Evolutionary conservation across 805 yeast species (phyloP).

Genomic region (Schizosaccharomyces japonicus): DNA sequence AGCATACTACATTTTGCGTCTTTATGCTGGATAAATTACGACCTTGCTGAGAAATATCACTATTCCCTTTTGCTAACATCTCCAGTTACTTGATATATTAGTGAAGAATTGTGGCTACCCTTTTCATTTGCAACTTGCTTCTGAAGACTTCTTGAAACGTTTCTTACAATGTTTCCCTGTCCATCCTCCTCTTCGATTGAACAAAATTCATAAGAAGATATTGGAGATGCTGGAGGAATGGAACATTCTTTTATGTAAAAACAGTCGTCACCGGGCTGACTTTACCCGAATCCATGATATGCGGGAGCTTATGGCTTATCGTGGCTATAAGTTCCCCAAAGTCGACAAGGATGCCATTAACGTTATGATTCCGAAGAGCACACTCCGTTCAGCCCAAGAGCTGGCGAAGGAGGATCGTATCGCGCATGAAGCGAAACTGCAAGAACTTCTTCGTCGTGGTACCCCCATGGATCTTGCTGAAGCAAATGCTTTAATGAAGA

Average conservation of each 20-base stretch:
- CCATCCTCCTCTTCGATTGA: slow-evolving; percentile 66
- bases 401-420: slow-evolving; percentile 76
- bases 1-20: too few species aligned
- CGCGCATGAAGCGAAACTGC: slow-evolving; percentile 84
- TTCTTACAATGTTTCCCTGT: slow-evolving; percentile 85
- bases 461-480: slow-evolving; percentile 86
- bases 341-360: slow-evolving; percentile 77
- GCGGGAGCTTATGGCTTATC: slow-evolving; percentile 72
- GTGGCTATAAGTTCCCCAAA: slow-evolving; percentile 86
- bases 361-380: slow-evolving; percentile 53
- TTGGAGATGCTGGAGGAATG: slow-evolving; percentile 88
- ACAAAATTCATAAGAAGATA: slow-evolving; percentile 61
- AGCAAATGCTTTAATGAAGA: slow-evolving; percentile 89
- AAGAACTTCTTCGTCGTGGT: slow-evolving; percentile 84
- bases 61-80: neutral
- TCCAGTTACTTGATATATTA: slow-evolving; percentile 44
- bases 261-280: slow-evolving; percentile 75
- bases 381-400: slow-evolving; percentile 54
- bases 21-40: too few species aligned
- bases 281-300: slow-evolving; percentile 79
- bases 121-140: slow-evolving; percentile 75
- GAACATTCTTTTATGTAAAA: slow-evolving; percentile 82
- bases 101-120: slow-evolving; percentile 98
- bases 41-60: too few species aligned
- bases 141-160: slow-evolving; percentile 85